Base-by-base conservation (phyloP, 345 rosid genomes). In the Triadica sebifera region DNA sequence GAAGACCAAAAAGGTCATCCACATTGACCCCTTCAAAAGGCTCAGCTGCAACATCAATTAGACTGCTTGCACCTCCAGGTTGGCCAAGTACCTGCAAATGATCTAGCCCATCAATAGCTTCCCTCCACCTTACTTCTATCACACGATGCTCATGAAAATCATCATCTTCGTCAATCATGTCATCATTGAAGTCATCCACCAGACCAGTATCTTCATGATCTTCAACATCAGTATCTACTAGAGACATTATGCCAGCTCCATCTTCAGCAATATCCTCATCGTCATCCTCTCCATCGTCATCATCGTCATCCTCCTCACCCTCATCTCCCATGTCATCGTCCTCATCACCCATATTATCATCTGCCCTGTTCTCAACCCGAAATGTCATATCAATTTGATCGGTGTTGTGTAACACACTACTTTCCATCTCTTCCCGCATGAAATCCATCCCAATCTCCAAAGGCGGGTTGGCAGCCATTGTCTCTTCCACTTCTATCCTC, bases 281-380 rank as follows among this genome's bases (percentile, higher is more conserved):
- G 71, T 94, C 98, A 49, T 92, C 97, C 73, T 92, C 98, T 62
- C 87, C 97, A 24, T 92, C 98, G 37, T 88, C 97, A 55, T 92
- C 96, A 25, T 90, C 96, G 20, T 87, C 95, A 1, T 89, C 93
- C 50, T 89, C 97, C 72, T 94, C 98, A 78, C 87, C 98, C 62
- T 94, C 98, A 77, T 94, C 98, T 60, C 88, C 98, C 93, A 92
- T 92, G 79, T 89, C 98, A 85, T 89, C 92, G 66, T 94, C 98
- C 67, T 84, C 97, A 85, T 94, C 98, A 61, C 87, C 92, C 87
- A 86, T 88, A 64, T 87, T 92, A 87, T 89, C 91, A 61, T 89
- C 96, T 41, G 85, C 89, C 83, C 98, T 92, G 72, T 84, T 91
- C 81, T 89, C 97, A 61, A 88, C 90, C 58, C 69, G 87, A 62